Percentiles rank a stretch among this genome's conserved stretches.
These are phyloP conservation scores for Dioscorea cayenensis DNA, from an alignment of 116 monocot genomes.

Conservation along the genomic window DNA sequence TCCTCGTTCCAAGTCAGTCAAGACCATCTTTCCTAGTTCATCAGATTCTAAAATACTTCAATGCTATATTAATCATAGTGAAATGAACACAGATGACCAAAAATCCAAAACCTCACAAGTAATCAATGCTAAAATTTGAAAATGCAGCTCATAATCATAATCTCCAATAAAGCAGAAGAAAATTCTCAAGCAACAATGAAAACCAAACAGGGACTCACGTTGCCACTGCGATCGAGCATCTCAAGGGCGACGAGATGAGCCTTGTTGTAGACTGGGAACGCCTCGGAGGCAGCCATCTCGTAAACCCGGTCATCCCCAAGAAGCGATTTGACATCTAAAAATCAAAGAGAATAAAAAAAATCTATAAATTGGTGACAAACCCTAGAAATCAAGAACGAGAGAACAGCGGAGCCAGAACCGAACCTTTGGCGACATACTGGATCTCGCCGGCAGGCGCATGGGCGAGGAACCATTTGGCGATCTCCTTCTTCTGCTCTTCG, in stretches of 20 bases:
- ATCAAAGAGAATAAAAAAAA: neutral
- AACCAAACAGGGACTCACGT: constrained; percentile 38
- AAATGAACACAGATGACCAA: too few species aligned
- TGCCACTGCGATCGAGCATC: constrained; percentile 78
- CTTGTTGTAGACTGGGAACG: constrained; percentile 80
- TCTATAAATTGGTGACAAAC: neutral
- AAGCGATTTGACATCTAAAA: constrained; percentile 44
- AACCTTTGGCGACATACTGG: constrained; percentile 87
- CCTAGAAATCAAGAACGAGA: neutral
- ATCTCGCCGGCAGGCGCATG: constrained; percentile 89
- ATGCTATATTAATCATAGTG: too few species aligned
- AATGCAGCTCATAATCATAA: neutral
- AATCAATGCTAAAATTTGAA: neutral
- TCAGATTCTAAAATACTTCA: too few species aligned
- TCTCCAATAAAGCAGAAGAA: neutral
- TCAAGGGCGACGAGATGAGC: constrained; percentile 50
- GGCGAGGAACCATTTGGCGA: constrained; percentile 86
- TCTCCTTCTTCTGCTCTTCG: constrained; percentile 64
- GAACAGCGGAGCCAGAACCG: neutral
- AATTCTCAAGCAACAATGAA: neutral
- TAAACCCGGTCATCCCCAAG: constrained; percentile 58
- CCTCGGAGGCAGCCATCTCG: constrained; percentile 58
- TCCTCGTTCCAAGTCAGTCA: too few species aligned
- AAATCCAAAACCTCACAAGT: too few species aligned
- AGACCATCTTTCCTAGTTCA: too few species aligned